Base-by-base conservation (phyloP, 1,284 basidiomycete species). In the Veloboletus limbatus region DNA sequence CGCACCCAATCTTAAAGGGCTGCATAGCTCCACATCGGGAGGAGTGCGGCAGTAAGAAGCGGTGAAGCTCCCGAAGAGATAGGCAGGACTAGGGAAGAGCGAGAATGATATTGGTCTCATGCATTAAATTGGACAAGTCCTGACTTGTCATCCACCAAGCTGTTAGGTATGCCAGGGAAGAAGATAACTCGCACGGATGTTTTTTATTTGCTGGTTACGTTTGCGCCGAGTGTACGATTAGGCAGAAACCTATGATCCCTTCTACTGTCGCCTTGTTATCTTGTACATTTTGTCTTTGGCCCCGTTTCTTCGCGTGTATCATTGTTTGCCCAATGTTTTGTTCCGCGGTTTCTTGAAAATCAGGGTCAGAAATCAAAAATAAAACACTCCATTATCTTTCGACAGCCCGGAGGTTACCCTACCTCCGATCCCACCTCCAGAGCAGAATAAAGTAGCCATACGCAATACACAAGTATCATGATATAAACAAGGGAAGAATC, bases 1-100 rank as follows among this genome's bases (percentile, higher is more conserved):
- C 40, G 59, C 72, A 16, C 70, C 74, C 26, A 61, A 67, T 30
- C 52, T 60, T 31, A 63, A 64, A 51, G 64, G 60, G 31, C 63
- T 70, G 48, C 59, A 67, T 48, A 71, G 71, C 55, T 77, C 76
- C 18, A 75, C 46, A 65, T 76, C 44, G 72, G 72, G 28, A 69
- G 72, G 56, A 78, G 73, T 59, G 65, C 72, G 14, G 72, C 72
- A 18, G 63, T 78, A 31, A 66, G 76, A 44, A 60, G 69, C 51
- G 48, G 61, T 35, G 65, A 65, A 40, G 73, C 72, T 31, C 72
- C 72, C 35, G 77, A 74, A 18, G 69, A 70, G 56, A 72, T 75
- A 70, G 65, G 65, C 21, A 57, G 57, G 43, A 10, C 16, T 8
- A 59, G 65, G 33, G 70, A 67, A 9, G 73, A n/a, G n/a, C n/a